Evolutionary conservation across 352 stramenopile species (phyloP), one percentile per base, ranked within the genome.

Genomic region (Phytophthora colocasiae): DNA sequence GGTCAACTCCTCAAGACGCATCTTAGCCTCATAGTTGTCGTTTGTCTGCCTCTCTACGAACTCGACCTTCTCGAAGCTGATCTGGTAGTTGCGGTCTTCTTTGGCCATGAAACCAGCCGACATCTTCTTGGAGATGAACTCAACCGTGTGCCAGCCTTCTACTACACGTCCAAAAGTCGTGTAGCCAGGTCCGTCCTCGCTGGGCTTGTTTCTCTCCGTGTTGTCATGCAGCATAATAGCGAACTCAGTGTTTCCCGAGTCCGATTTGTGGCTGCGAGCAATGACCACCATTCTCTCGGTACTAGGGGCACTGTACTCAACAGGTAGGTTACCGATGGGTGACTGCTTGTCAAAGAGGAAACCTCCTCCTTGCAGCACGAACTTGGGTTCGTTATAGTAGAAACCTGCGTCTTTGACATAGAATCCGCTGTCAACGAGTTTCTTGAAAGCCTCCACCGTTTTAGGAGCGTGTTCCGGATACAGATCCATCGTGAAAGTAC

Each of bases 201-300:
- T 82, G 6, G 87, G 87, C 34, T 78, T 74, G 64, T 93, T 96
- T 24, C 58, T 69, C 67, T 71, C 63, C 73, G 81, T 83, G 64
- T 96, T 96, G 69, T 96, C 87, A 32, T 90, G 76, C 31, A 96
- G 61, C 87, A 96, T 94, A 55, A 96, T 89, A 12, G 87, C 83
- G 51, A 96, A 93, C 72, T 96, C 87, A 12, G 87, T 85, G 66
- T 74, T 93, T 45, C 87, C 87, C 9, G 85, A 93, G 52, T 85
- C 66, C 22, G 78, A 65, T 58, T 91, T 89, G 48, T 90, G 76
- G 36, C 80, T 73, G 31, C 87, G 87, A 6, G 87, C 87, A 36
- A 96, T 70, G 46, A 96, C 84, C 53, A 96, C 81, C 82, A 92
- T 96, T 45, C 84, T 81, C 75, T 94, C 81, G 17, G 80, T 80